Evolutionary conservation across 768 basidiomycete genomes (phyloP).

Genomic region (Rubroboletus satanas): DNA sequence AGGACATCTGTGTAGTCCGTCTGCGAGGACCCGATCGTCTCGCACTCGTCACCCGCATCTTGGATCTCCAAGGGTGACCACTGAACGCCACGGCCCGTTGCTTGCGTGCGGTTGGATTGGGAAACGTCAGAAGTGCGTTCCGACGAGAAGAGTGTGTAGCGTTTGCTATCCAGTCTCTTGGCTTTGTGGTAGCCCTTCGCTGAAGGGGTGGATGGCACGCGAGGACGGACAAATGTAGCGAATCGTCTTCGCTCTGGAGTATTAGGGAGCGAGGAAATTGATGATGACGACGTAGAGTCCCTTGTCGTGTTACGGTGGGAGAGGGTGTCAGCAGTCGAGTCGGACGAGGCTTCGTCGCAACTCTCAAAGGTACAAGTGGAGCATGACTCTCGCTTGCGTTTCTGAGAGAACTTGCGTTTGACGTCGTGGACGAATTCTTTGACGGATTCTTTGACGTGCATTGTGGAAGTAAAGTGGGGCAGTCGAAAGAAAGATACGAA

Average conservation of each 20-base stretch:
- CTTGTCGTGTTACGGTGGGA: neutral
- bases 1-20: conserved; percentile 17
- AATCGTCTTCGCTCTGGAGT: conserved; percentile 9
- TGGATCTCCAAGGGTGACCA: neutral
- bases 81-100: neutral
- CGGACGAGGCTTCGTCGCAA: conserved; percentile 7
- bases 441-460: conserved; percentile 32
- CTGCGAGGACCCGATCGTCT: neutral
- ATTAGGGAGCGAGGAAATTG: conserved; percentile 1
- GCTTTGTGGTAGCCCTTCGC: conserved; percentile 3
- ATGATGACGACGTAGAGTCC: conserved; percentile 16
- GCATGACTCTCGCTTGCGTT: conserved; percentile 16
- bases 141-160: conserved; percentile 18
- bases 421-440: conserved; percentile 30
- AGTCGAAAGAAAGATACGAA: neutral
- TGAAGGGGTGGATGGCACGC: conserved; percentile 7
- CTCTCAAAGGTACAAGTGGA: conserved; percentile 10
- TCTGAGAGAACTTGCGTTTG: conserved; percentile 31
- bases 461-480: neutral
- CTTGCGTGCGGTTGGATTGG: neutral
- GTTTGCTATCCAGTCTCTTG: conserved; percentile 2
- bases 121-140: neutral
- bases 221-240: conserved; percentile 12
- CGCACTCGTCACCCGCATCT: neutral
- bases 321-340: conserved; percentile 12